phyloP scores from a whole-genome alignment of 495 filamentous ascomycete species.

The Glarea lozoyensis region DNA sequence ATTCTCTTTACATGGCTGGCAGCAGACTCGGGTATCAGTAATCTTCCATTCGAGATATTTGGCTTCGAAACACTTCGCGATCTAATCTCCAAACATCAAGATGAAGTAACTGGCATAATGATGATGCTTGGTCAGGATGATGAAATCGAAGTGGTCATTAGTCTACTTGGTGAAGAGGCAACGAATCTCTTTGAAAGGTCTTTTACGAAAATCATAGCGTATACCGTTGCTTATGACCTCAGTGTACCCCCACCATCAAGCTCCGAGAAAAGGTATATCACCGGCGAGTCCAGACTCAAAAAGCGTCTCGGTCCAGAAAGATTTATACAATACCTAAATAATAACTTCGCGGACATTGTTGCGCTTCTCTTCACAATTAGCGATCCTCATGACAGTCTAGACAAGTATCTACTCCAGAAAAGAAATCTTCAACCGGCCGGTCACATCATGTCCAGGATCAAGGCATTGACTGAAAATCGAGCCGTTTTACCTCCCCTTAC shows the following conservation, averaged over 20 bases:
- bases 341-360: conserved; percentile 68
- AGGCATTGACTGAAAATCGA: conserved; percentile 49
- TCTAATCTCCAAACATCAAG: conserved; percentile 62
- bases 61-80: conserved; percentile 61
- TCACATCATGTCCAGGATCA: conserved; percentile 58
- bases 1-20: conserved; percentile 90
- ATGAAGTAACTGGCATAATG: conserved; percentile 74
- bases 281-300: conserved; percentile 58
- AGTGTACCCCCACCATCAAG: conserved; percentile 43
- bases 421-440: conserved; percentile 47
- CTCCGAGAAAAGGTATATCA: conserved; percentile 39
- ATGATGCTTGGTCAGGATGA: conserved; percentile 71
- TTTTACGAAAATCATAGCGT: conserved; percentile 76
- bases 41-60: conserved; percentile 76
- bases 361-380: conserved; percentile 58
- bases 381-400: conserved; percentile 61
- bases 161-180: conserved; percentile 41
- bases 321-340: conserved; percentile 51
- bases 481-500: conserved; percentile 59
- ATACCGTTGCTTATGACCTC: conserved; percentile 74
- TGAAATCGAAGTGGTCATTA: conserved; percentile 48
- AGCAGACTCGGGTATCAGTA: conserved; percentile 44
- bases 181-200: conserved; percentile 51
- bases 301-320: conserved; percentile 56
- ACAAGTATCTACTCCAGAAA: conserved; percentile 61